Conservation (phyloP, 768 basidiomycete genomes). For the Sarcodon sp. region DNA sequence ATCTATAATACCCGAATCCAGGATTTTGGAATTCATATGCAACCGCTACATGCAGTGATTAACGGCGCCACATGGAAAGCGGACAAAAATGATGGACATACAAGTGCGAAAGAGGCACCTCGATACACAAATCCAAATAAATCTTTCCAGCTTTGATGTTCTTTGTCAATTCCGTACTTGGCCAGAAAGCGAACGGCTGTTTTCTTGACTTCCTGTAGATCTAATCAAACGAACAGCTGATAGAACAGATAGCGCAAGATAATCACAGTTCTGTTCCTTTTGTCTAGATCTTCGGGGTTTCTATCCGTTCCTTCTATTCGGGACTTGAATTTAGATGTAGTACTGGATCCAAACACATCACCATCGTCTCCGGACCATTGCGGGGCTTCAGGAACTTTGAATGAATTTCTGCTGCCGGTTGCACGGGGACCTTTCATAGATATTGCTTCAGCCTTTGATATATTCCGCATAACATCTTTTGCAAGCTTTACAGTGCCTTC, state of each 20-base stretch:
- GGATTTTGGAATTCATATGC: constrained; percentile 14
- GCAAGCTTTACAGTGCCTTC: constrained; percentile 21
- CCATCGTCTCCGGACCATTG: background rate
- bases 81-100: constrained; percentile 10
- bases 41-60: constrained; percentile 10
- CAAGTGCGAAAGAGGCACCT: constrained; percentile 26
- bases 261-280: constrained; percentile 8
- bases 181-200: constrained; percentile 20
- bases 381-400: constrained; percentile 10
- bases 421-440: constrained; percentile 1
- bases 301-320: constrained; percentile 27
- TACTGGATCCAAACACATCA: constrained; percentile 15
- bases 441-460: constrained; percentile 14
- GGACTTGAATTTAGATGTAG: constrained; percentile 22
- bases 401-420: constrained; percentile 10
- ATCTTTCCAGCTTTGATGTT: constrained; percentile 27
- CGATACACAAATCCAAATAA: constrained; percentile 25
- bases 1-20: constrained; percentile 16
- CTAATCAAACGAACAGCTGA: background rate
- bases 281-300: constrained; percentile 53
- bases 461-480: constrained; percentile 23
- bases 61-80: background rate
- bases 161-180: constrained; percentile 19
- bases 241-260: background rate
- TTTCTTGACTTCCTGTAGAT: constrained; percentile 25